Conservation (phyloP, 495 filamentous ascomycete genomes). For the Acidomyces sp. region DNA sequence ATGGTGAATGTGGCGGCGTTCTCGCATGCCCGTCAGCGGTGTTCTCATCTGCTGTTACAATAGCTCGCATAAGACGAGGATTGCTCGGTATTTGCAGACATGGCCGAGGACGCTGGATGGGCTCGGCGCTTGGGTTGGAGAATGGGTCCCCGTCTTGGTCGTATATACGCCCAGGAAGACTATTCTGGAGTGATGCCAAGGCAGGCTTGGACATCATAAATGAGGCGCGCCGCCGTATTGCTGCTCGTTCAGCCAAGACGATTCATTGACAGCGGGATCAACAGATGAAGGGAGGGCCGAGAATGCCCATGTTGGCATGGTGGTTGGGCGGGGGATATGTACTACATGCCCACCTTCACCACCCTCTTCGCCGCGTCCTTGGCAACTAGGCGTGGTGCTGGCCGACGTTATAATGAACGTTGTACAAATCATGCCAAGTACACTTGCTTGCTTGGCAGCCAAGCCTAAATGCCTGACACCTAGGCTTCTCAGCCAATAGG, state of each 20-base stretch:
- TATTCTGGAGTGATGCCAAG: constrained; percentile 4
- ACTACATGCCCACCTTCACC: constrained; percentile 5
- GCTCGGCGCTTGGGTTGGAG: background rate
- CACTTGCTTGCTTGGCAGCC: background rate
- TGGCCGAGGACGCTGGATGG: background rate
- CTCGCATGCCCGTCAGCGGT: background rate
- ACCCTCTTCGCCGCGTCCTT: constrained; percentile 14
- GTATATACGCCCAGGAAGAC: background rate
- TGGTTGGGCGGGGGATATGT: background rate
- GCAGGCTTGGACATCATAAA: constrained; percentile 1
- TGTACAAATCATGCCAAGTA: background rate
- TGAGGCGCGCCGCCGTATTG: no score
- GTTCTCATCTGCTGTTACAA: background rate
- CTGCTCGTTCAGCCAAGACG: no score
- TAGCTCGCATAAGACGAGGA: background rate
- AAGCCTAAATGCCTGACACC: no score
- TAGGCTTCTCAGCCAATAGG: no score
- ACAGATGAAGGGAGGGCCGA: background rate
- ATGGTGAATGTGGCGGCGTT: background rate
- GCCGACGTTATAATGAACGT: background rate
- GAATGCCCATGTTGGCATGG: background rate
- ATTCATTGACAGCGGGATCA: background rate
- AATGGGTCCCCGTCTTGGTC: background rate
- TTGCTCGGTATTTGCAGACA: background rate
- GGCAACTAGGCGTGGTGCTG: constrained; percentile 1